A percentile compares a stretch with the other conserved stretches of the same genome.
Conservation (phyloP, 108 stramenopile species). For the Aurantiochytrium sp. region DNA sequence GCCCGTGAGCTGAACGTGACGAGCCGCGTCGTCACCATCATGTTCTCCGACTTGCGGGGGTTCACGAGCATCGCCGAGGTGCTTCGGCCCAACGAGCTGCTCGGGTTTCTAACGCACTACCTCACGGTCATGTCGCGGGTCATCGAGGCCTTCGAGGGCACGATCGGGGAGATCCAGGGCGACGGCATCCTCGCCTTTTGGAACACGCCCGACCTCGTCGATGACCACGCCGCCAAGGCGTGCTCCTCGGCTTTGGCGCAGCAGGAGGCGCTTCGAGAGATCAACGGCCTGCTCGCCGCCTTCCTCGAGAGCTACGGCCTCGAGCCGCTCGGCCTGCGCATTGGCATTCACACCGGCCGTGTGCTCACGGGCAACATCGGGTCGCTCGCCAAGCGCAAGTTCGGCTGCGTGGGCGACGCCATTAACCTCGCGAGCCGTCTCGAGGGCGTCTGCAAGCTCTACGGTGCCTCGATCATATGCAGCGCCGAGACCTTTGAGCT, state of each 20-base stretch:
- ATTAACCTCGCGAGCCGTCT: background rate
- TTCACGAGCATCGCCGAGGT: background rate
- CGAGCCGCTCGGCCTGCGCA: background rate
- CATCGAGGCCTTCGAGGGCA: background rate
- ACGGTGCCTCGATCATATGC: background rate
- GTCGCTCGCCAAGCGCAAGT: background rate
- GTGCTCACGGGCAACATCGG: conserved; percentile 15
- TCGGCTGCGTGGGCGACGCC: background rate
- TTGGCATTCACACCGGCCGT: background rate
- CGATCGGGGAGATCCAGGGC: background rate
- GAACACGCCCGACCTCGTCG: conserved; percentile 7
- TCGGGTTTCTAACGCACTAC: background rate
- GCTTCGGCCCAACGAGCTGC: background rate
- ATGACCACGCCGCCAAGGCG: background rate
- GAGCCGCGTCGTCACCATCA: background rate
- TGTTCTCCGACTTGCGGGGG: background rate
- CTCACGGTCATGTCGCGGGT: background rate
- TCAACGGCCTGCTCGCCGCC: background rate
- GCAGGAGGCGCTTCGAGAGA: background rate
- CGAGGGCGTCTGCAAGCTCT: background rate
- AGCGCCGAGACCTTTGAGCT: background rate
- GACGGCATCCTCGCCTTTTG: conserved; percentile 3
- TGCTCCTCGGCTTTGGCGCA: background rate
- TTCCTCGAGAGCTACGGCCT: background rate
- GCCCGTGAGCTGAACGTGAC: background rate